These are phyloP conservation scores for Angomonas ambiguus DNA, from an alignment of 208 protist genomes.

Conservation along the genomic window DNA sequence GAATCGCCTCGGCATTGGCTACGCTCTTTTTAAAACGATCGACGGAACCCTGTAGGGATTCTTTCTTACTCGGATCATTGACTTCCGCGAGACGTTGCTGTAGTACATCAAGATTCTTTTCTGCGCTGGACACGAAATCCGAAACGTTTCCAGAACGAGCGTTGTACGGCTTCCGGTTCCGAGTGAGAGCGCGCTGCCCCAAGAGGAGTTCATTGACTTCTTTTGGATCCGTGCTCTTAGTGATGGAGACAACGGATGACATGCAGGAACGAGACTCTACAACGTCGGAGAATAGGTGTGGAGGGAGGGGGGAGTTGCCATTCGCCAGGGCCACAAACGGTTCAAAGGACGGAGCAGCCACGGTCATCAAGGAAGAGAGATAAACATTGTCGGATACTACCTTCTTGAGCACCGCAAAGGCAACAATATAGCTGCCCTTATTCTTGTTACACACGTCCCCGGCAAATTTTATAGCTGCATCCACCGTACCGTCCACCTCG, in stretches of 20 bases:
- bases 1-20: slow-evolving; percentile 31
- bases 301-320: slow-evolving; percentile 21
- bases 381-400: slow-evolving; percentile 34
- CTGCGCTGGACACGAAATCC: slow-evolving; percentile 35
- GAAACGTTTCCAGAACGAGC: slow-evolving; percentile 49
- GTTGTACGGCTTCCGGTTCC: slow-evolving; percentile 23
- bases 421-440: slow-evolving; percentile 31
- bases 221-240: slow-evolving; percentile 16
- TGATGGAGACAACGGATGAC: slow-evolving; percentile 30
- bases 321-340: slow-evolving; percentile 31
- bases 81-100: slow-evolving; percentile 21
- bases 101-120: slow-evolving; percentile 19
- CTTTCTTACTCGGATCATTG: slow-evolving; percentile 24
- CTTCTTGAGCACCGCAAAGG: slow-evolving; percentile 50
- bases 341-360: slow-evolving; percentile 28
- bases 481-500: slow-evolving; percentile 25
- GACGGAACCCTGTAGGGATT: slow-evolving; percentile 15
- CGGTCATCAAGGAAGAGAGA: slow-evolving; percentile 40
- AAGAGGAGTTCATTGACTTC: slow-evolving; percentile 27
- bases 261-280: slow-evolving; percentile 41
- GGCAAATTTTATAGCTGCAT: slow-evolving; percentile 28
- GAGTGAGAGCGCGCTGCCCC: slow-evolving; percentile 29
- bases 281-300: slow-evolving; percentile 43
- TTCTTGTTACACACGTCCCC: slow-evolving; percentile 15
- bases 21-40: slow-evolving; percentile 37